Conservation (phyloP, 148 eudicot genomes). For the Rhododendron mucronatum region DNA sequence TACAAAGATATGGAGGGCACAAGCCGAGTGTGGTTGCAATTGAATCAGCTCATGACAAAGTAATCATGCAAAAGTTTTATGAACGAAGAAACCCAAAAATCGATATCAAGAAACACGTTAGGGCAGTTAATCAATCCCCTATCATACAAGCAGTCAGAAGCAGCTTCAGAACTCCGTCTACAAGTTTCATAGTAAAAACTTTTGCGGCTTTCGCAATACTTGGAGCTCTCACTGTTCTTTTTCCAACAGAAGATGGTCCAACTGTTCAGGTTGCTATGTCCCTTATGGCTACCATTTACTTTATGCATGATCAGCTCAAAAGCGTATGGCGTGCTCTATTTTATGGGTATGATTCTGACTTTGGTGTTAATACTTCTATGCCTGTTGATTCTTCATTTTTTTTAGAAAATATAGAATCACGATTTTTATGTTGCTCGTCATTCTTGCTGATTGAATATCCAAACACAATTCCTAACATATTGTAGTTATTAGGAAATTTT, state of each 20-base stretch:
- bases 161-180: conserved; percentile 75
- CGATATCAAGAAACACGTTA: conserved; percentile 69
- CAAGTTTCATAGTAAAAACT: conserved; percentile 58
- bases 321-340: conserved; percentile 73
- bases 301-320: conserved; percentile 68
- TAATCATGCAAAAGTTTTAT: conserved; percentile 79
- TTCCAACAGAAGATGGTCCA: conserved; percentile 97
- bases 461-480: neutral
- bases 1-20: conserved; percentile 80
- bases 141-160: conserved; percentile 65
- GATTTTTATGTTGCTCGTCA: neutral
- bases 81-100: conserved; percentile 87
- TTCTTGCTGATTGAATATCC: neutral
- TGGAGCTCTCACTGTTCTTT: conserved; percentile 76
- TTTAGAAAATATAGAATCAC: neutral
- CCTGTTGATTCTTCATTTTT: neutral
- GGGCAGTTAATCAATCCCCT: conserved; percentile 62
- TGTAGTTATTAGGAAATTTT: neutral
- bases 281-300: conserved; percentile 62
- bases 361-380: conserved; percentile 8
- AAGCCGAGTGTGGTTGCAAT: conserved; percentile 91
- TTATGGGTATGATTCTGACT: conserved; percentile 61
- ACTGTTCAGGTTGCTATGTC: conserved; percentile 95
- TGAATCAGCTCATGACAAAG: conserved; percentile 92
- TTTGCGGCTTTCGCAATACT: conserved; percentile 61